Evolutionary conservation across 306 rosid species (phyloP), one percentile per base, ranked within the genome.

Genomic region (Luffa acutangula): DNA sequence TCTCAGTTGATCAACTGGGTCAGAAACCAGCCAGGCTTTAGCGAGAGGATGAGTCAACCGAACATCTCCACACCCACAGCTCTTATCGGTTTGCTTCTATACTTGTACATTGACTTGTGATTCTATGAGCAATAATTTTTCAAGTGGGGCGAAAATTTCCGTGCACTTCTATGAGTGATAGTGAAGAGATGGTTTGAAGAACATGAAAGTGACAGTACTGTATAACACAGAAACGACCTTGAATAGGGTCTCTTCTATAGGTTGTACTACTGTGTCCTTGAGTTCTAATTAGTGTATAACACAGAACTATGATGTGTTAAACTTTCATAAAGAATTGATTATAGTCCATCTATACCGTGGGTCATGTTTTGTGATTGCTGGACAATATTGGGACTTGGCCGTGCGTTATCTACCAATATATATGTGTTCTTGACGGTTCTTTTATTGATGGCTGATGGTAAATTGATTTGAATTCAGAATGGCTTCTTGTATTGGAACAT

Each of bases 1-100:
- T 62, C 75, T 67, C 97, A 81, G 69, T 86, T 90, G 91, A 88
- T 90, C 80, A 84, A 86, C 74, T 88, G 97, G 94, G 87, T 89
- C 75, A 81, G 72, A 53, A 79, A 80, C 85, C 93, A 90, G 79
- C 78, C 79, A 76, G 81, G 79, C 42, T 39, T 78, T n/a, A 72
- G 85, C 65, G 82, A 87, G 79, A 90, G 81, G 64, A 85, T 88
- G 73, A 82, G 81, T 87, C 82, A 81, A 76, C 93, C 90, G 63
- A 85, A 82, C 80, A 79, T 85, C 83, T 85, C 91, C 54, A 80
- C 90, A 73, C 94, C 97, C 56, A 74, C 84, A n/a, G 86, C 94
- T 79, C 91, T 92, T 72, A 85, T 92, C 41, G 87, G 97, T 92
- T 81, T 86, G 97, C 86, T 83, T 81, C 77, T 48, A 57, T 57